phyloP scores from a whole-genome alignment of 148 eudicot species.

The Amaranthus palmeri region DNA sequence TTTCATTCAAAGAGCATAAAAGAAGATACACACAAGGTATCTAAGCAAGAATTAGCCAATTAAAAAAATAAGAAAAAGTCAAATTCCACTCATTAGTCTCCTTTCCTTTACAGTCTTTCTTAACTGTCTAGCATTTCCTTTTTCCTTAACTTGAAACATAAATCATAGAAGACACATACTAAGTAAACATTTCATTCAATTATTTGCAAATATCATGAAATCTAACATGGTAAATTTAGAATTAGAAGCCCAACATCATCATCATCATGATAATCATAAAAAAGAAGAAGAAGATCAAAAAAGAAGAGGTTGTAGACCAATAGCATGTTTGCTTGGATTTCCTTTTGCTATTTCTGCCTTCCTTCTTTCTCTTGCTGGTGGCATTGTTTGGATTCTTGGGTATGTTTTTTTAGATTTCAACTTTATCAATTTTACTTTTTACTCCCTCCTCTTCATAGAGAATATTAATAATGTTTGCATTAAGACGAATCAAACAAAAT shows the following conservation, averaged over 20 bases:
- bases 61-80: not conserved
- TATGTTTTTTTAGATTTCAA: slow-evolving; percentile 7
- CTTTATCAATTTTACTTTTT: not conserved
- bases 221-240: not conserved
- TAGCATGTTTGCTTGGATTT: slow-evolving; percentile 51
- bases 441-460: too few relatives aligned
- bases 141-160: slow-evolving; percentile 1
- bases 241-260: slow-evolving; percentile 12
- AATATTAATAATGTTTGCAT: too few relatives aligned
- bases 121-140: slow-evolving; percentile 18
- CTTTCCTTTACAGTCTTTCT: not conserved
- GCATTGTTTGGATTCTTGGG: slow-evolving; percentile 69
- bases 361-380: slow-evolving; percentile 51
- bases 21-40: too few relatives aligned
- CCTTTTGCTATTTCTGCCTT: slow-evolving; percentile 55
- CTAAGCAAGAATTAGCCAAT: too few relatives aligned
- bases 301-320: slow-evolving; percentile 41
- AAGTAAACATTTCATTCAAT: not conserved
- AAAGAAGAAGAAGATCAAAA: slow-evolving; percentile 16
- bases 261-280: not conserved
- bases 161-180: not conserved
- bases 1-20: too few relatives aligned
- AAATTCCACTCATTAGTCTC: slow-evolving; percentile 5
- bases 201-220: slow-evolving; percentile 12
- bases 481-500: too few relatives aligned